phyloP scores from a whole-genome alignment of 208 protist genomes.

The Giardia duodenalis region DNA sequence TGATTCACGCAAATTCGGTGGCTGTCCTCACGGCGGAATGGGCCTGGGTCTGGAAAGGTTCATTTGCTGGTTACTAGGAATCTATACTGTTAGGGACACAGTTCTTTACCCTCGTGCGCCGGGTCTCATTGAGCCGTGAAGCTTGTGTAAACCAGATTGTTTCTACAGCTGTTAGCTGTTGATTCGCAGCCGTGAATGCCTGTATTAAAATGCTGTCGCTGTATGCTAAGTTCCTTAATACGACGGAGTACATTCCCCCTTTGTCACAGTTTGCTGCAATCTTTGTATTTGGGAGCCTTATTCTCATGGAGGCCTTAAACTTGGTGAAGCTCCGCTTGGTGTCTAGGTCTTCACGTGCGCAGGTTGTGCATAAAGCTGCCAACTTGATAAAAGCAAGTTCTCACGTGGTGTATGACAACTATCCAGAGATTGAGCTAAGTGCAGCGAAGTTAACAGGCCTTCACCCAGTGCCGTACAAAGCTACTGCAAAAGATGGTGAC shows the following conservation, averaged over 20 bases:
- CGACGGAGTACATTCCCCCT: background rate
- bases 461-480: background rate
- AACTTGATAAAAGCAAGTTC: background rate
- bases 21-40: conserved; percentile 84
- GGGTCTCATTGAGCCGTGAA: conserved; percentile 76
- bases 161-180: no score
- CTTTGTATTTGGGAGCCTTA: background rate
- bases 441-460: background rate
- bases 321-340: background rate
- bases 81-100: conserved; percentile 77
- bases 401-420: background rate
- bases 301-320: background rate
- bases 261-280: background rate
- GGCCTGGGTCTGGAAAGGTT: conserved; percentile 88
- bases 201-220: background rate
- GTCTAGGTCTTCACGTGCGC: background rate
- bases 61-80: conserved; percentile 74
- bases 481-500: background rate
- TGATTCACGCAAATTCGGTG: conserved; percentile 86
- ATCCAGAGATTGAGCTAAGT: background rate
- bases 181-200: background rate
- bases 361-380: background rate
- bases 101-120: conserved; percentile 83
- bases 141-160: no score
- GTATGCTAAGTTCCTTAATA: background rate